A percentile compares a stretch with the other conserved stretches of the same genome.
Conservation (phyloP, 257 asterid genomes). For the Solanum chilense region DNA sequence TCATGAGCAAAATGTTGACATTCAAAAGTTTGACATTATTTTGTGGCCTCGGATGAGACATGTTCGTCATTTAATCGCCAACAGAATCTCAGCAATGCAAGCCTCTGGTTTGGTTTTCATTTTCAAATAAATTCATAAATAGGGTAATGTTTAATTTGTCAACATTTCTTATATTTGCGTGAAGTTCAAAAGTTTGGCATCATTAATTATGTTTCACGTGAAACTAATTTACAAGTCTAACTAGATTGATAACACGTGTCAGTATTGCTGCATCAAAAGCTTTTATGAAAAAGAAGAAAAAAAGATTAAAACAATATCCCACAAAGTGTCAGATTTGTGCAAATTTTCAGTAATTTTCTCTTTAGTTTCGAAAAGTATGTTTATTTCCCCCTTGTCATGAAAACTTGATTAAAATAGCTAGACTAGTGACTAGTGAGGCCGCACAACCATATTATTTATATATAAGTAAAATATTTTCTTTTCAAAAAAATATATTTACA, state of each 20-base stretch:
- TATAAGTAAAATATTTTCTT: too few species aligned
- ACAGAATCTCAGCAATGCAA: neutral
- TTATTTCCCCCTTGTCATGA: neutral
- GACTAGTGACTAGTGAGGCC: too few species aligned
- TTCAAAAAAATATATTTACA: too few species aligned
- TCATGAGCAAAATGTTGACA: neutral
- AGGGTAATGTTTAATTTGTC: neutral
- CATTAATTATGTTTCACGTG: neutral
- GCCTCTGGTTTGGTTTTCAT: neutral
- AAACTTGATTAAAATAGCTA: too few species aligned
- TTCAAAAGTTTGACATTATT: neutral
- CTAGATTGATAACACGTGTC: neutral
- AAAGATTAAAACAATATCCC: neutral
- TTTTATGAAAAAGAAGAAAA: neutral
- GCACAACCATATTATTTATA: too few species aligned
- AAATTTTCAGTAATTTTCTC: neutral
- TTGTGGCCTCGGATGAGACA: neutral
- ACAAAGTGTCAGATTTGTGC: neutral
- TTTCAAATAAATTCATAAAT: neutral
- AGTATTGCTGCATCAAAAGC: neutral
- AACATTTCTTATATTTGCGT: neutral
- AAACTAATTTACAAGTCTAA: neutral
- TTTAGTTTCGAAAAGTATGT: neutral
- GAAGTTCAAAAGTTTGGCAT: neutral
- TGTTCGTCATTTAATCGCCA: neutral